These are phyloP conservation scores for Parascedosporium putredinis DNA, from an alignment of 2,329 filamentous ascomycete genomes.

Conservation along the genomic window DNA sequence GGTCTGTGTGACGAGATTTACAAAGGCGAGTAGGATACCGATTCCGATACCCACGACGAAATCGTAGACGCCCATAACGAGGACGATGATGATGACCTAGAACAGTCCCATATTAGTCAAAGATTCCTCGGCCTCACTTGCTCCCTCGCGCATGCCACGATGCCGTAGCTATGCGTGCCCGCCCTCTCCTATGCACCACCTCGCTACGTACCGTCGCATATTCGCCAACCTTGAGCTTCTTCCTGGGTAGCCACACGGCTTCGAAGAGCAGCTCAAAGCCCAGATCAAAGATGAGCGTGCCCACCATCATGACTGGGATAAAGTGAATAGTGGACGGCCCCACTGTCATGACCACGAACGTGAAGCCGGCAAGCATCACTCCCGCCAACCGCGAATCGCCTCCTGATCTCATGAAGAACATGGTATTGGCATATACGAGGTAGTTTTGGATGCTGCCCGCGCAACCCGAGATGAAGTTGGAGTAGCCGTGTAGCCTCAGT, in stretches of 20 bases:
- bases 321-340: constrained; percentile 84
- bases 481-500: constrained; percentile 83
- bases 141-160: neutral
- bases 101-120: constrained; percentile 75
- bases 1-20: constrained; percentile 84
- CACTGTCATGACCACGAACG: constrained; percentile 70
- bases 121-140: too few species aligned
- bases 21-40: constrained; percentile 82
- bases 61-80: constrained; percentile 94
- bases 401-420: constrained; percentile 92
- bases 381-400: constrained; percentile 81
- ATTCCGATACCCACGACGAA: constrained; percentile 91
- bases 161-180: constrained; percentile 17
- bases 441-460: constrained; percentile 92
- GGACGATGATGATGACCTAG: constrained; percentile 64
- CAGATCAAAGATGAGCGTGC: constrained; percentile 85
- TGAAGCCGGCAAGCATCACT: constrained; percentile 70
- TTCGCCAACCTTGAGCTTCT: constrained; percentile 76
- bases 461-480: constrained; percentile 81
- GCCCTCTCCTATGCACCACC: too few species aligned
- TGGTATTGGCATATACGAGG: constrained; percentile 91
- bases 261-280: constrained; percentile 87
- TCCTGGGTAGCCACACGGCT: constrained; percentile 78
- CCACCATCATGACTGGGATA: constrained; percentile 95
- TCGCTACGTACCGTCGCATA: constrained; percentile 77